Base-by-base conservation (phyloP, 2,329 filamentous ascomycete species). In the Fusarium fracticaudum region DNA sequence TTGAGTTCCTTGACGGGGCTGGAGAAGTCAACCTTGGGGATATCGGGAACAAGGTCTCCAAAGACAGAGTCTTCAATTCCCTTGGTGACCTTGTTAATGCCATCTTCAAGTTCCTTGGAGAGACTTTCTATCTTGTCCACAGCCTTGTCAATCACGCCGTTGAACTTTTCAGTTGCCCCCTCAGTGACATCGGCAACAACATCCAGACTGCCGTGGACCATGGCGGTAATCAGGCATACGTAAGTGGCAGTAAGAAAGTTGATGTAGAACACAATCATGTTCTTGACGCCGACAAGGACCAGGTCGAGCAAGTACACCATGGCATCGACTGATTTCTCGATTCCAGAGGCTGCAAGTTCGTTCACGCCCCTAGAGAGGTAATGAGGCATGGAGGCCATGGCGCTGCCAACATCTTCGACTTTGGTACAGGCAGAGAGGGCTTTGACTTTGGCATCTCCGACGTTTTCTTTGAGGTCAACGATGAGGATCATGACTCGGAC, bases 361-460 rank as follows among this genome's bases (percentile, higher is more conserved):
- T 99, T 99, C 80, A 98, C 92, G 62, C 96, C 96, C 59, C 89
- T 86, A 5, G 95, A 93, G 81, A 98, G 91, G 84, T 98, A 98
- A 83, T 98, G 93, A 65, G 96, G 96, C 95, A 98, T 98, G 43
- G 96, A 98, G 44, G 96, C 96, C 94, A 99, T 96, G 69, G 94
- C 90, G 81, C 95, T 98, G 72, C 96, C 96, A 76, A 97, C 90
- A 76, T 94, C 94, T 85, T 99, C 96, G 54, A 98, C 96, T 81
- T 93, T 93, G 66, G 92, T 94, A 83, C 96, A 99, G 73, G 96
- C 95, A 60, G 94, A 92, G 60, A 98, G 89, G 31, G 96, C 96
- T 86, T 98, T 91, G 64, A 86, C 83, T 81, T 94, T 92, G 54
- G 96, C 96, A 64, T 91, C 91, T 61, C 84, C 90, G 73, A 98